Base-by-base conservation (phyloP, 352 stramenopile genomes). In the Phytophthora sp. region DNA sequence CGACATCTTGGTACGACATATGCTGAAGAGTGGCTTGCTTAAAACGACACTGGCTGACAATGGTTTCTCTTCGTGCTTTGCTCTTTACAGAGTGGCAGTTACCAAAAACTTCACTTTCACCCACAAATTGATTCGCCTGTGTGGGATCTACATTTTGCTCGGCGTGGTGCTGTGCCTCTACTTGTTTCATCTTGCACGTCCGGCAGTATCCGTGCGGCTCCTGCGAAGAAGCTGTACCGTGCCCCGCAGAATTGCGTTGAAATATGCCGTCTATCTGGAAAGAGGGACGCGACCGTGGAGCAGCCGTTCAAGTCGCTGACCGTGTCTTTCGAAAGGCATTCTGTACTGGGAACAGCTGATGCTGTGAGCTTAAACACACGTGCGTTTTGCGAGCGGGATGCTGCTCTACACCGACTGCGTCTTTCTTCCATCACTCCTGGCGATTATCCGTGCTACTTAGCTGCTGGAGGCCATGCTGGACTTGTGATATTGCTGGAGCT, bases 41-140 rank as follows among this genome's bases (percentile, higher is more conserved):
- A n/a, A n/a, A n/a, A n/a, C n/a, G n/a, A n/a, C n/a, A n/a, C n/a
- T n/a, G n/a, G n/a, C n/a, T 39, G 26, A 23, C 34, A 23, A 56
- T 23, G 10, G 15, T 34, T 39, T 48, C 0, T 12, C 35, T 28
- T 17, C 15, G 41, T 39, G 2, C n/a, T n/a, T n/a, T n/a, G n/a
- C n/a, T 55, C 6, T 35, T 24, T 18, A 44, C 56, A 94, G 83
- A 91, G 66, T 57, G 87, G 87, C 9, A 91, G 79, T 51, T 89
- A 88, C 46, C 83, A 92, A 56, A 89, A 93, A 37, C 70, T 95
- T 13, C 82, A 92, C 42, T 91, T 82, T 32, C 87, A 96, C 43
- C 84, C 87, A 6, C 87, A 96, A 52, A 78, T 92, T 45, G 87
- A 96, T 42, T 94, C 85, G 2, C 87, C 87, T 1, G 81, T 96